Conservation (phyloP, 2,329 filamentous ascomycete genomes). For the Emmonsiellopsis sp. region DNA sequence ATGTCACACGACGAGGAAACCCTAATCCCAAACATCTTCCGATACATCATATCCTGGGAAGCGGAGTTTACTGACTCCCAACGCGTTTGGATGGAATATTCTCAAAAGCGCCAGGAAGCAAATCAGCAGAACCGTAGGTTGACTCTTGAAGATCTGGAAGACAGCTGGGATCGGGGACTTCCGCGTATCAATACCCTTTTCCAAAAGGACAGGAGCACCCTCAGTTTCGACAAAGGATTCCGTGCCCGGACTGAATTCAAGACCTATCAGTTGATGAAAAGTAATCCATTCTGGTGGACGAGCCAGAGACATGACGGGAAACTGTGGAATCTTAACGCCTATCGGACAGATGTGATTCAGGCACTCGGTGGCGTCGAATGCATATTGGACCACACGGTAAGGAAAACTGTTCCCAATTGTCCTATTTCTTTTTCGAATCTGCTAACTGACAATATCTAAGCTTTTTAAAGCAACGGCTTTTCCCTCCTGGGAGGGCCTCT, state of each 20-base stretch:
- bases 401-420: too few relatives aligned
- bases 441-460: too few relatives aligned
- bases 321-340: conserved; percentile 92
- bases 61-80: conserved; percentile 98
- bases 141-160: conserved; percentile 91
- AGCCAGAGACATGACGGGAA: conserved; percentile 96
- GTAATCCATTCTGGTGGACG: conserved; percentile 99
- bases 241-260: conserved; percentile 93
- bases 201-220: conserved; percentile 93
- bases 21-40: conserved; percentile 96
- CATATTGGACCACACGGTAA: conserved; percentile 84
- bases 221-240: conserved; percentile 98
- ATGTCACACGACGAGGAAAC: conserved; percentile 99
- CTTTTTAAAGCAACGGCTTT: conserved; percentile 96
- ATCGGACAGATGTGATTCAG: conserved; percentile 94
- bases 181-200: conserved; percentile 98
- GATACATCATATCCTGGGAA: conserved; percentile 99
- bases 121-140: conserved; percentile 94
- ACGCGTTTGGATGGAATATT: conserved; percentile 98
- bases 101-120: conserved; percentile 91
- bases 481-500: conserved; percentile 91
- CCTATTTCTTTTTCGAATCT: too few relatives aligned
- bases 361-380: conserved; percentile 94
- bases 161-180: conserved; percentile 95
- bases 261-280: conserved; percentile 97